Base-by-base conservation (phyloP, 805 yeast species). In the Starmerella bacillaris region DNA sequence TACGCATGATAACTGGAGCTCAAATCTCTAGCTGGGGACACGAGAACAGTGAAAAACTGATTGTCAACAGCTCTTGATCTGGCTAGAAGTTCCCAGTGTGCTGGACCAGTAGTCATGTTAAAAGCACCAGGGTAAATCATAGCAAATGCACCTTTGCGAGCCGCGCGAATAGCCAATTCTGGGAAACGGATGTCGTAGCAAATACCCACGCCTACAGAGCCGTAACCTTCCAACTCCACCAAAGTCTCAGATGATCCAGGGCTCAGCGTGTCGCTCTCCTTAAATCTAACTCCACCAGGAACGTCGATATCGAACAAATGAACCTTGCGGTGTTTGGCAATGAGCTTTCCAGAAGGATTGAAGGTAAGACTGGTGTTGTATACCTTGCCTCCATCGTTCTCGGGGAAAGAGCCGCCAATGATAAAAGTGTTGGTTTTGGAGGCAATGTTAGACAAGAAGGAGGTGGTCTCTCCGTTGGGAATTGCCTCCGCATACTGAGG, bases 141-240 rank as follows among this genome's bases (percentile, higher is more conserved):
- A 16, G 92, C 67, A 41, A 80, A 68, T 1, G 94, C 93, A 4
- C 92, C 92, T 26, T 50, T 45, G 18, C 65, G 53, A 9, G 64
- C 61, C 44, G 94, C 82, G 44, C 80, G 57, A 24, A 77, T 51
- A 2, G 92, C 74, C 36, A 80, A 57, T 26, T 45, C 49, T 0
- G 95, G 94, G 57, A 86, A 86, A 41, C 98, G 63, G 21, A 89
- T 70, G 55, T 86, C 98, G 54, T 89, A 89, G 57, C 98, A 86
- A 24, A 86, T 63, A 3, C 78, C 76, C 42, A 70, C n/a, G 17
- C 50, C 50, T 21, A 79, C 70, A 36, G 63, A 68, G 27, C 83
- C 83, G 49, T 60, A 66, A 17, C 68, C 75, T 1, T 69, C 70
- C 30, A 78, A 50, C 35, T 70, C 70, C 46, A 75, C 68, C 5